Evolutionary conservation across 352 stramenopile genomes (phyloP), one percentile per base, ranked within the genome.

Genomic region (Phytophthora megakarya): DNA sequence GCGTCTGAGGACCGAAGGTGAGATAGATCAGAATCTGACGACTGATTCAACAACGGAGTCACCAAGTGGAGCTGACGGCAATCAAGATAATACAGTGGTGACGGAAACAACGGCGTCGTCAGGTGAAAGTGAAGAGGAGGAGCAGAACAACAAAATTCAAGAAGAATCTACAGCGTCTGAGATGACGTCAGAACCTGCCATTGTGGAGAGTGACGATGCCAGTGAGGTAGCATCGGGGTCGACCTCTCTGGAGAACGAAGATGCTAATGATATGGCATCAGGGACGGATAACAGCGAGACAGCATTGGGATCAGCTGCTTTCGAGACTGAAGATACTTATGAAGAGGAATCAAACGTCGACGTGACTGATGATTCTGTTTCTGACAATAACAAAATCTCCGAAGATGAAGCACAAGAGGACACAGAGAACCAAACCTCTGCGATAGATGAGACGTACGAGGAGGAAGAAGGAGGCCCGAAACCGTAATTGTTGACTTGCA

Each of bases 361-460:
- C 30, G 32, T 22, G 18, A 39, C 32, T 9, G 58, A 49, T 35
- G 40, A 51, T 5, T 53, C 40, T 15, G 28, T 18, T 8, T 23
- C 30, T 40, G 50, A 60, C 35, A 59, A 32, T 8, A 44, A 26
- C 13, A 49, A 66, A 0, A 26, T 55, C 9, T 51, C 18, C 8
- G 39, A 61, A 38, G 51, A 33, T 16, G 53, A 67, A 12, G 49
- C 26, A n/a, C 57, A 21, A 13, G 37, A 52, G 3, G 42, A 65
- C 9, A 26, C 28, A 13, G 26, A 58, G 11, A 64, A 19, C 9
- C 38, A 65, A 11, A 35, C 2, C 30, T 3, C 30, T 22, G 21
- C 38, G 5, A 39, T 64, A 11, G 45, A 72, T 49, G 57, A 67
- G 25, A 46, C 19, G 6, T 71, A 70, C 30, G 37, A 68, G 22